A percentile compares a stretch with the other conserved stretches of the same genome.
Evolutionary conservation across 2,329 filamentous ascomycete species (phyloP).

Genomic region (Paraconiothyrium sp.): DNA sequence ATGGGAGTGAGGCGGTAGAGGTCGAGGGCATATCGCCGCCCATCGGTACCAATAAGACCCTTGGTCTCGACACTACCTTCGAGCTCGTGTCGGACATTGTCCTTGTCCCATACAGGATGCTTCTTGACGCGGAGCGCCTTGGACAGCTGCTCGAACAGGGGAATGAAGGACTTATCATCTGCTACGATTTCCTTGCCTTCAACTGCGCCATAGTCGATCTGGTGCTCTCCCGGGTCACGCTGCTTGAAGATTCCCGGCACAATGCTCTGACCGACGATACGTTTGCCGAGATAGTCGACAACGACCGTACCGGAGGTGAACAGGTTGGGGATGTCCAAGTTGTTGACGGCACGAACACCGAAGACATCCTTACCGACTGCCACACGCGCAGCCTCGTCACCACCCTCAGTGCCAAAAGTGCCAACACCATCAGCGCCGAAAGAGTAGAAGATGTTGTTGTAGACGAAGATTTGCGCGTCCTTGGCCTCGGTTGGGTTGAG

Average conservation of each 20-base stretch:
- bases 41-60: constrained; percentile 94
- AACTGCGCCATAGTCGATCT: constrained; percentile 98
- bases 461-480: constrained; percentile 98
- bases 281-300: constrained; percentile 95
- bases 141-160: constrained; percentile 88
- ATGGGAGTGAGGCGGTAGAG: constrained; percentile 93
- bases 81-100: constrained; percentile 86
- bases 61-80: constrained; percentile 98
- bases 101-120: constrained; percentile 98
- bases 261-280: constrained; percentile 96
- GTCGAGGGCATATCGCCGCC: constrained; percentile 96
- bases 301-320: constrained; percentile 97
- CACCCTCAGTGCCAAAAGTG: constrained; percentile 95
- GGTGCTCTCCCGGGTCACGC: constrained; percentile 94
- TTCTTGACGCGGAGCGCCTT: constrained; percentile 91
- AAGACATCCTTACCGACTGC: constrained; percentile 97
- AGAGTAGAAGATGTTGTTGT: constrained; percentile 99
- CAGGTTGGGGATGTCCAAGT: constrained; percentile 92
- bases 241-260: constrained; percentile 99
- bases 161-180: constrained; percentile 83
- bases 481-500: constrained; percentile 92
- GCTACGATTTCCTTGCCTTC: constrained; percentile 97
- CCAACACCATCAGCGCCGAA: constrained; percentile 97
- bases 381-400: constrained; percentile 93
- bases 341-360: constrained; percentile 94